Percentiles rank a stretch among this genome's conserved stretches.
phyloP scores from a whole-genome alignment of 306 rosid genomes.

The Dryas octopetala region DNA sequence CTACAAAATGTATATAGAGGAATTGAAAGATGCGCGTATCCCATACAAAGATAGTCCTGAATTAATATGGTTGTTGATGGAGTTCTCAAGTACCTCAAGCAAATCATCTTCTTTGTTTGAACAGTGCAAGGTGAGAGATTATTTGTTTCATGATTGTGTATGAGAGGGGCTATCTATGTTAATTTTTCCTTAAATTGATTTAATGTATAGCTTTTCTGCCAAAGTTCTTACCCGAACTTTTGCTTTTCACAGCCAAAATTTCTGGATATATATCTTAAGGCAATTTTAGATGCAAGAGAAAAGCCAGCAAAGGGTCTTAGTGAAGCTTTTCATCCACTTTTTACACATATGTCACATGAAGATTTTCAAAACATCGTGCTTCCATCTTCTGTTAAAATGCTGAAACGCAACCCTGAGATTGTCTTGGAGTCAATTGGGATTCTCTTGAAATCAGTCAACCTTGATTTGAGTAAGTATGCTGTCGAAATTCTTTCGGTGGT shows the following conservation, averaged over 20 bases:
- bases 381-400: slow-evolving; percentile 90
- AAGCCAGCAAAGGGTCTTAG: slow-evolving; percentile 70
- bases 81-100: slow-evolving; percentile 65
- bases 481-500: slow-evolving; percentile 75
- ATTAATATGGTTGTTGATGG: slow-evolving; percentile 59
- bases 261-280: slow-evolving; percentile 83
- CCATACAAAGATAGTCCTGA: slow-evolving; percentile 78
- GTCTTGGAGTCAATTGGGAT: slow-evolving; percentile 83
- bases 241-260: slow-evolving; percentile 59
- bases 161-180: slow-evolving; percentile 3
- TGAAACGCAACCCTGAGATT: slow-evolving; percentile 97
- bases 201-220: slow-evolving; percentile 13
- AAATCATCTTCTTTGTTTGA: slow-evolving; percentile 51
- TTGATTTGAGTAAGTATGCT: slow-evolving; percentile 94
- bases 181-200: slow-evolving; percentile 5
- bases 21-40: slow-evolving; percentile 56
- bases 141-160: background rate
- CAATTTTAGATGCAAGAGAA: slow-evolving; percentile 74
- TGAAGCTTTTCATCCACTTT: slow-evolving; percentile 83
- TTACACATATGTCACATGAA: slow-evolving; percentile 64
- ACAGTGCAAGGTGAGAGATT: slow-evolving; percentile 59
- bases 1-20: slow-evolving; percentile 64
- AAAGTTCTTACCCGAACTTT: slow-evolving; percentile 23
- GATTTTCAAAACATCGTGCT: slow-evolving; percentile 74
- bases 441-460: slow-evolving; percentile 72